A percentile compares a stretch with the other conserved stretches of the same genome.
These are phyloP conservation scores for Lentithecium fluviatile DNA, from an alignment of 495 filamentous ascomycete species.

Conservation along the genomic window DNA sequence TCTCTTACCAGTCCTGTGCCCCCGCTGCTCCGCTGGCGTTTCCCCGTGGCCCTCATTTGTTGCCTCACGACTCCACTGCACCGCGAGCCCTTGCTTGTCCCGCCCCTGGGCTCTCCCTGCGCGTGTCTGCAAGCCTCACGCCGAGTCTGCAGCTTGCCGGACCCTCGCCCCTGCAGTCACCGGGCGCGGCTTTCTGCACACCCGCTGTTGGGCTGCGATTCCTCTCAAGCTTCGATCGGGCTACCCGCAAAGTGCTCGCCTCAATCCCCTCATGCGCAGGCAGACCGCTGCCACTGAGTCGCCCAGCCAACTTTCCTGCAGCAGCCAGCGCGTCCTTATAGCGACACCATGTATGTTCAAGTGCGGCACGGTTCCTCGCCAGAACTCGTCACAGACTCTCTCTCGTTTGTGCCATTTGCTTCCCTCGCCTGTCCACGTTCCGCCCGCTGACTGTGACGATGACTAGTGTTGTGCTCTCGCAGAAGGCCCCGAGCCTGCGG, in stretches of 20 bases:
- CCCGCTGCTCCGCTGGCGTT: neutral
- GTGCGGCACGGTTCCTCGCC: slow-evolving; percentile 21
- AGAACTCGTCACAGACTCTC: slow-evolving; percentile 17
- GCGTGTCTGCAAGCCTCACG: slow-evolving; percentile 10
- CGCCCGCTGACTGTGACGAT: slow-evolving; percentile 25
- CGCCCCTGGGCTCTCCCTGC: slow-evolving; percentile 6
- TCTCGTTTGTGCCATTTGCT: slow-evolving; percentile 28
- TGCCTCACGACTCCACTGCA: slow-evolving; percentile 7
- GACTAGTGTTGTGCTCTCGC: slow-evolving; percentile 29
- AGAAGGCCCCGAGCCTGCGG: slow-evolving; percentile 12
- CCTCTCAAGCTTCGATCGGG: neutral
- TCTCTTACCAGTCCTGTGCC: neutral
- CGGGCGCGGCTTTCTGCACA: neutral
- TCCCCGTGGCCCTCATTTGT: slow-evolving; percentile 1
- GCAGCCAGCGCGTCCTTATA: slow-evolving; percentile 1
- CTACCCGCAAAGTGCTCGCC: neutral
- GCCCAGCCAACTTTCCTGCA: neutral
- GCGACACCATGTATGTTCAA: slow-evolving; percentile 29
- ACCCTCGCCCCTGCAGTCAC: slow-evolving; percentile 3
- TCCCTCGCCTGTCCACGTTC: neutral
- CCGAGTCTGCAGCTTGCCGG: neutral
- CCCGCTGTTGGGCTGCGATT: neutral
- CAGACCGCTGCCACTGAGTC: neutral
- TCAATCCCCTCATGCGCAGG: neutral
- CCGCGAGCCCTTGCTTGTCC: neutral